Conservation (phyloP, 352 stramenopile species). For the Hyaloperonospora arabidopsidis region DNA sequence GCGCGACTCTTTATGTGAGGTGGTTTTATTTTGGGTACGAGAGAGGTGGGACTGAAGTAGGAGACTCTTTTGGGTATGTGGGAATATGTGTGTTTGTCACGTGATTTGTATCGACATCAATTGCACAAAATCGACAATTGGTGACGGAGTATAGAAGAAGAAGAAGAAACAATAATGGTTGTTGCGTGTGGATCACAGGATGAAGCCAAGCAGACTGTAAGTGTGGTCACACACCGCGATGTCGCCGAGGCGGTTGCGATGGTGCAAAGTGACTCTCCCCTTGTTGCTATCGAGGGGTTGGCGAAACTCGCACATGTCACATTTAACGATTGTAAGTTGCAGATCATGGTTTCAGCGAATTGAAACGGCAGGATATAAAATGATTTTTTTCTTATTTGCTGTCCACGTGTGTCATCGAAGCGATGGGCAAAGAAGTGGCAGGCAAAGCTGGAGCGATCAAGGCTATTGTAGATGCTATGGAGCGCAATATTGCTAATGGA, state of each 20-base stretch:
- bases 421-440: conserved; percentile 56
- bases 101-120: no score
- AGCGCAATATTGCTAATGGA: conserved; percentile 52
- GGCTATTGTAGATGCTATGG: conserved; percentile 57
- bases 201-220: conserved; percentile 26
- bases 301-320: conserved; percentile 66
- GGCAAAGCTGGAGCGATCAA: conserved; percentile 47
- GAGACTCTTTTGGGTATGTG: no score
- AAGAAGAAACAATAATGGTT: no score
- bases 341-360: not conserved
- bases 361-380: not conserved
- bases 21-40: no score
- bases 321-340: conserved; percentile 62
- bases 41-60: no score
- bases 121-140: no score
- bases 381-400: not conserved
- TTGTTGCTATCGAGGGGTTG: conserved; percentile 49
- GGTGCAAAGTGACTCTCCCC: conserved; percentile 48
- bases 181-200: conserved; percentile 17
- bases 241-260: conserved; percentile 58
- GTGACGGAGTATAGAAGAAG: no score
- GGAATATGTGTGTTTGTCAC: no score
- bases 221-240: conserved; percentile 29
- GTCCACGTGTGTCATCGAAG: conserved; percentile 14
- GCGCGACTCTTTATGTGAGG: no score